phyloP scores from a whole-genome alignment of 225 moss, liverwort and hornwort genomes.

The Polytrichum formosum region DNA sequence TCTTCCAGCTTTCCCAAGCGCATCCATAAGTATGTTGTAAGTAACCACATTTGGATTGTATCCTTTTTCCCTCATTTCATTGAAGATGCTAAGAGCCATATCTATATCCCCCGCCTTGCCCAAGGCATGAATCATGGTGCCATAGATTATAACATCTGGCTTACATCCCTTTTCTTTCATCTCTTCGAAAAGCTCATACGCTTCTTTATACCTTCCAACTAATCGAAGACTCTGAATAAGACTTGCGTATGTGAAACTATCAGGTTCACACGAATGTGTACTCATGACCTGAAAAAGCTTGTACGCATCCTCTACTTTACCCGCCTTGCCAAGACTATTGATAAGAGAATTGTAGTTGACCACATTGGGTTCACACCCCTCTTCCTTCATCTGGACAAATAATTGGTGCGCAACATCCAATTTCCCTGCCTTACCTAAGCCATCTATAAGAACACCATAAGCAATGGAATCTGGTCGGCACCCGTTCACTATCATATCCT shows the following conservation, averaged over 20 bases:
- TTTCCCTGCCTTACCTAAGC: slow-evolving; percentile 15
- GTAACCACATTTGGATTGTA: slow-evolving; percentile 9
- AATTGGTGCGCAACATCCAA: slow-evolving; percentile 7
- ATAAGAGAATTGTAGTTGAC: slow-evolving; percentile 17
- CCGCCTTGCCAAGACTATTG: slow-evolving; percentile 15
- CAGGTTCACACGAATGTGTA: neutral
- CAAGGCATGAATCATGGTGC: slow-evolving; percentile 8
- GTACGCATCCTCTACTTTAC: slow-evolving; percentile 12
- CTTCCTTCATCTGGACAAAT: slow-evolving; percentile 10
- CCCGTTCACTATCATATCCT: slow-evolving; percentile 10
- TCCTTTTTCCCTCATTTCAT: slow-evolving; percentile 14
- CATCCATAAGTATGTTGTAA: slow-evolving; percentile 15
- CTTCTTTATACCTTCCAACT: slow-evolving; percentile 13
- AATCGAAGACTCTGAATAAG: slow-evolving; percentile 10
- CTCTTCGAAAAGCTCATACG: slow-evolving; percentile 6
- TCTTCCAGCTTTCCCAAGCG: slow-evolving; percentile 8
- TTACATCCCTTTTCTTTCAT: slow-evolving; percentile 14
- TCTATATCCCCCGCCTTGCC: slow-evolving; percentile 16
- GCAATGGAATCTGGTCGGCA: slow-evolving; percentile 17
- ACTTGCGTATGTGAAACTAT: slow-evolving; percentile 15
- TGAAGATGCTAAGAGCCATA: slow-evolving; percentile 7
- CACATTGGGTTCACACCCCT: slow-evolving; percentile 11
- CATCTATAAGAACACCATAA: slow-evolving; percentile 13
- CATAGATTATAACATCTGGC: slow-evolving; percentile 10
- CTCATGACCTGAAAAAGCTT: slow-evolving; percentile 8